Conservation (phyloP, 2,329 filamentous ascomycete genomes). For the Ophiosphaerella narmari region DNA sequence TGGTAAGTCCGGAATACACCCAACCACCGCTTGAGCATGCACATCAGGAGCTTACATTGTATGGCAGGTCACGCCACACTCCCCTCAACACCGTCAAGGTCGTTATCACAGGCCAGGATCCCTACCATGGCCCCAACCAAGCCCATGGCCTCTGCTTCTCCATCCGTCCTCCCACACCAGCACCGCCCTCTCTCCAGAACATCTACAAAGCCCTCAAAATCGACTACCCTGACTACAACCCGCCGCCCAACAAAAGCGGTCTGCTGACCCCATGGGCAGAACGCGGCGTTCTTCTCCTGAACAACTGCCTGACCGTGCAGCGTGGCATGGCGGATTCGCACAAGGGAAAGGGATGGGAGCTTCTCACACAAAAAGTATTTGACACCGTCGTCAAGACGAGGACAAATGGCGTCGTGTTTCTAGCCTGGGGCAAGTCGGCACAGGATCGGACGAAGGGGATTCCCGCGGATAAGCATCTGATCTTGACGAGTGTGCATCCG, state of each 20-base stretch:
- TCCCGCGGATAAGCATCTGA: constrained; percentile 73
- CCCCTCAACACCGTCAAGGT: constrained; percentile 87
- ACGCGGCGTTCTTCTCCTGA: constrained; percentile 87
- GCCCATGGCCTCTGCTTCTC: constrained; percentile 97
- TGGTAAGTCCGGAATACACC: constrained; percentile 65
- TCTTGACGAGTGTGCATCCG: constrained; percentile 86
- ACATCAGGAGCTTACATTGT: constrained; percentile 3
- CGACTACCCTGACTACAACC: constrained; percentile 80
- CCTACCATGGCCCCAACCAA: constrained; percentile 94
- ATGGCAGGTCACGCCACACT: constrained; percentile 83
- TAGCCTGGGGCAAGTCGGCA: constrained; percentile 91
- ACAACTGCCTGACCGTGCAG: constrained; percentile 92
- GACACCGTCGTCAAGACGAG: constrained; percentile 81
- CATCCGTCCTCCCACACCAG: constrained; percentile 83
- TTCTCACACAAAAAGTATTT: constrained; percentile 88
- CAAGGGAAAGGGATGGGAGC: constrained; percentile 86
- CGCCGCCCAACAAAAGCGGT: constrained; percentile 77
- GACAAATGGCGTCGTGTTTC: constrained; percentile 82
- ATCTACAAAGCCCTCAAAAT: constrained; percentile 89
- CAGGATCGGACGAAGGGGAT: constrained; percentile 77
- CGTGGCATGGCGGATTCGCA: constrained; percentile 88
- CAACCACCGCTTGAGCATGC: not conserved
- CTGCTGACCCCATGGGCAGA: constrained; percentile 93
- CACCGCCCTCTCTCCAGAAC: constrained; percentile 88
- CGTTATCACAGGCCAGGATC: constrained; percentile 94